phyloP scores from a whole-genome alignment of 1,139 yeast species.

The Hyphopichia khmerensis region DNA sequence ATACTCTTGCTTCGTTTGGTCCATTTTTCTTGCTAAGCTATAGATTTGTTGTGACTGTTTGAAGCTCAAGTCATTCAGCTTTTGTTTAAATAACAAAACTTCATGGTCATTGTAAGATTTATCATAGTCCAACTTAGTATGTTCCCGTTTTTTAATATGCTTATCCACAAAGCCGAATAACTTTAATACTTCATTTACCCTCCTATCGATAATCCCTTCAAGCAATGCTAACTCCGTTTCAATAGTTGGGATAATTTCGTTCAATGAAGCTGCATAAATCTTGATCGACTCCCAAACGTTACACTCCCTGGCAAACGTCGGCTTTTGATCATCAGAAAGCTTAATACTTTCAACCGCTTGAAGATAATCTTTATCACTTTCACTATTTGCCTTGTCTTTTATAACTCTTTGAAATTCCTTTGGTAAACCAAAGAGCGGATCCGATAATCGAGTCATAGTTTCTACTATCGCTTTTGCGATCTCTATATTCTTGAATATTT shows the following conservation, averaged over 20 bases:
- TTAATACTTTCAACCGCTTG: not conserved
- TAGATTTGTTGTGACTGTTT: constrained; percentile 31
- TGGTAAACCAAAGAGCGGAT: constrained; percentile 23
- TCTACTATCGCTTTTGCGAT: constrained; percentile 16
- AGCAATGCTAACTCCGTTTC: constrained; percentile 15
- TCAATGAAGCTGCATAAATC: constrained; percentile 14
- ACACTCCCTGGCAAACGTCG: constrained; percentile 11
- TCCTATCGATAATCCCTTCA: constrained; percentile 12
- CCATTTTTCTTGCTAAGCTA: constrained; percentile 32
- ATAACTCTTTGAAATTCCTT: too few species aligned
- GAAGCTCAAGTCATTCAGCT: constrained; percentile 20
- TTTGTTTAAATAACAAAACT: constrained; percentile 20
- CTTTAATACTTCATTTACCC: constrained; percentile 17
- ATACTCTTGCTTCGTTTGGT: constrained; percentile 25
- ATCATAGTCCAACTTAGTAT: constrained; percentile 37
- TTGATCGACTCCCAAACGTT: constrained; percentile 18
- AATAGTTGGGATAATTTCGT: constrained; percentile 13
- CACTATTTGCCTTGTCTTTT: too few species aligned
- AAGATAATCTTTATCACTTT: not conserved
- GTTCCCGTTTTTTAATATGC: constrained; percentile 27
- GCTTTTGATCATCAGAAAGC: constrained; percentile 1
- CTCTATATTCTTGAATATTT: not conserved
- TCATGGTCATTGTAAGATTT: constrained; percentile 25
- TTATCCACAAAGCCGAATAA: constrained; percentile 25
- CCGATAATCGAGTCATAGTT: constrained; percentile 16